Base-by-base conservation (phyloP, 2,329 filamentous ascomycete species). In the Clarireedia hainanense region DNA sequence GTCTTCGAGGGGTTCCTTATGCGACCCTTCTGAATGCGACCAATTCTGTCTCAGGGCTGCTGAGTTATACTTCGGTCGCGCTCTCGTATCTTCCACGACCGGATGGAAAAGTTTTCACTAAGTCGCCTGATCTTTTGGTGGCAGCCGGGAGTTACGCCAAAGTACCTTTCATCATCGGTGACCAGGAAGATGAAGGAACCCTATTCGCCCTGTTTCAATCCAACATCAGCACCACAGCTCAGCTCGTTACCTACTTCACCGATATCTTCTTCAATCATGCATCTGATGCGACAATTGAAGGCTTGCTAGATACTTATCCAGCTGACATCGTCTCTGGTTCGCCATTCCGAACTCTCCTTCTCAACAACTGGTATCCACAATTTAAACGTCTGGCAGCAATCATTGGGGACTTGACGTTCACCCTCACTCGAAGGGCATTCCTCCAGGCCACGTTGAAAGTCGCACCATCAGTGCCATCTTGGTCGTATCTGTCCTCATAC, bases 181-280 rank as follows among this genome's bases (percentile, higher is more conserved):
- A 89, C 65, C 86, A 90, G 69, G 87, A 91, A 73, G 88, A 92
- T 66, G 88, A 92, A 70, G 87, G 88, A 23, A 90, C 88, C 0
- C 70, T 91, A 2, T 90, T 91, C 67, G 75, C 83, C 5, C 74
- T 91, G 36, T 84, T 85, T 68, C 85, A 88, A 61, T 67, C 70
- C 34, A 89, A 91, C 67, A 72, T 91, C 50, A 87, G 80, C 9
- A 85, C 77, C 1, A 81, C 76, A 0, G 71, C 71, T 1, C 70
- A 81, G 5, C 62, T 91, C 0, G 75, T 82, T 36, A 71, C 77
- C 17, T 92, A 92, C 65, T 70, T 94, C 23, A 64, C 71, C 1
- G 66, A 70, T 0, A 61, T 80, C 50, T 86, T 81, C 73, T 91
- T 89, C 74, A 69, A 75, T 37, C 68, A 73, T 26, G 80, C 86